Base-by-base conservation (phyloP, 1,284 basidiomycete species). In the Spongispora temasekensis region DNA sequence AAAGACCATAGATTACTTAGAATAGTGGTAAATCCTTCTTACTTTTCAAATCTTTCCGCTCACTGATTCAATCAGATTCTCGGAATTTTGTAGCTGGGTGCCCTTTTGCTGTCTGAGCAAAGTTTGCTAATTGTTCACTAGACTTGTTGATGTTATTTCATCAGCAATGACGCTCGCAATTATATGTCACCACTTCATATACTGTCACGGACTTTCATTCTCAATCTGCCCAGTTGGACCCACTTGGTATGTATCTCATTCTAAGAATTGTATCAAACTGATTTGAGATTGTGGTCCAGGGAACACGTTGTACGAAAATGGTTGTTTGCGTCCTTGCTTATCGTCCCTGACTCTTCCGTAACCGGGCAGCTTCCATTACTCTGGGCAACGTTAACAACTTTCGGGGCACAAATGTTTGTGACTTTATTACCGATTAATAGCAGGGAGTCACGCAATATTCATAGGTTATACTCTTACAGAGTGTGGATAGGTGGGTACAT, bases 401-500 rank as follows among this genome's bases (percentile, higher is more conserved):
- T 53, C 31, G 30, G 13, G 25, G 61, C 61, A 13, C 48, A 63
- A 50, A 40, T 50, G 61, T 58, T 27, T 53, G 53, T 13, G n/a
- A 25, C 7, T 7, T 27, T 9, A n/a, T n/a, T n/a, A n/a, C n/a
- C n/a, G n/a, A n/a, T n/a, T n/a, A n/a, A n/a, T n/a, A n/a, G n/a
- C n/a, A n/a, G 23, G 32, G 6, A 60, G 25, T 55, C 34, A 57
- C 10, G 9, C n/a, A n/a, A 21, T 4, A n/a, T 19, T 1, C 17
- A 52, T 31, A 63, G 61, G 42, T 63, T 63, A 9, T 63, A 63
- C 42, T 56, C 56, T 23, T 42, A 63, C 50, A 58, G 61, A 35
- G 59, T 63, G 21, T 63, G 61, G 61, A 56, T 56, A 53, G 59
- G 61, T 63, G 6, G 7, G 40, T 55, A 12, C 6, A 8, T n/a